A percentile compares a stretch with the other conserved stretches of the same genome.
Evolutionary conservation across 805 yeast genomes (phyloP).

Genomic region (Lipomyces orientalis): DNA sequence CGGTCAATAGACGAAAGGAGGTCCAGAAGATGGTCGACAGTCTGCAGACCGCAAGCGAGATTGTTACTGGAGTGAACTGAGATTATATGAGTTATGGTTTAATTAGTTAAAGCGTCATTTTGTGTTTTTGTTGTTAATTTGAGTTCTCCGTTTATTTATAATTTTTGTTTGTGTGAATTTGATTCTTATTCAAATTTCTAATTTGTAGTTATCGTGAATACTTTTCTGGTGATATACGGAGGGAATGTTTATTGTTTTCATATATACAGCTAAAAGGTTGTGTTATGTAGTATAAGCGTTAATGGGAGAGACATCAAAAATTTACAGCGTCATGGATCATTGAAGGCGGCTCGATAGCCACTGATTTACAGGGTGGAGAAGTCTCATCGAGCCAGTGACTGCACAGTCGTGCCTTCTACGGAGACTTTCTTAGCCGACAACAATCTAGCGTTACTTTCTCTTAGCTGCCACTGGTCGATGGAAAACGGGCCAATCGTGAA

Average conservation of each 20-base stretch:
- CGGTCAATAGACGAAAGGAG: constrained; percentile 93
- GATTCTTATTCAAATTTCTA: not conserved
- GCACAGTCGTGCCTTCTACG: too few species aligned
- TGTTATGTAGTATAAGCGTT: not conserved
- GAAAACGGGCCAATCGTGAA: too few species aligned
- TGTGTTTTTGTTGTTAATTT: not conserved
- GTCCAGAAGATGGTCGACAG: constrained; percentile 95
- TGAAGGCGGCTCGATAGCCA: too few species aligned
- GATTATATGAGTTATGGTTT: not conserved
- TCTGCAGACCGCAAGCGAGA: constrained; percentile 84
- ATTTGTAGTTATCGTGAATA: not conserved
- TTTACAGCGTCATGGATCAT: too few species aligned
- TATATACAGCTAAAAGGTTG: not conserved
- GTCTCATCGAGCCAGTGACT: not conserved
- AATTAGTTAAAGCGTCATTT: not conserved
- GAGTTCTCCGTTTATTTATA: not conserved
- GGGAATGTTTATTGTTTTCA: not conserved
- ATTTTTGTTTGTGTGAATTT: not conserved
- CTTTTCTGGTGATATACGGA: not conserved
- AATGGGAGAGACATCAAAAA: not conserved
- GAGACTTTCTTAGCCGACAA: too few species aligned
- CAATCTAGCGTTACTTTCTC: too few species aligned
- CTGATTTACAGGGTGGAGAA: not conserved
- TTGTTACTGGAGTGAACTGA: constrained; percentile 59
- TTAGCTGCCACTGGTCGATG: too few species aligned